Evolutionary conservation across 23 red algal species (phyloP).

Genomic region (Gracilaria gracilis): DNA sequence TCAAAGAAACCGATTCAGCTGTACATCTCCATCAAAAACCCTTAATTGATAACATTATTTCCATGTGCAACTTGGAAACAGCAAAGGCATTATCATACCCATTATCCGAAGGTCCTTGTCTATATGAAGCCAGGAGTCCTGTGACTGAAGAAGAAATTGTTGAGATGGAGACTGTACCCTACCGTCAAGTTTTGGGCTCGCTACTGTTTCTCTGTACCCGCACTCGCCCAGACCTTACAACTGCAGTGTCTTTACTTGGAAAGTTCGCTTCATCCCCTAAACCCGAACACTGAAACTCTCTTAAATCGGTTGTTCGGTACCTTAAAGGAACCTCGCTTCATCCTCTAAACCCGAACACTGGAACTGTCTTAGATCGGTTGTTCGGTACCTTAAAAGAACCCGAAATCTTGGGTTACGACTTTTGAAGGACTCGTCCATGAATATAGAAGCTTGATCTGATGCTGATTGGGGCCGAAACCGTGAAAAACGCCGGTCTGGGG

Average conservation of each 20-base stretch:
- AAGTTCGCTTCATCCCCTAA: slow-evolving; percentile 12
- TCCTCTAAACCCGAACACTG: no score
- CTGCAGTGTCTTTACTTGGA: not conserved
- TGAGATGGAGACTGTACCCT: no score
- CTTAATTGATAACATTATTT: slow-evolving; percentile 40
- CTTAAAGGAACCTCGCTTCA: no score
- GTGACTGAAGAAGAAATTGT: no score
- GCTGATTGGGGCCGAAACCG: slow-evolving; percentile 33
- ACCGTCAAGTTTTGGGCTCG: not conserved
- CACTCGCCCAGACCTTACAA: not conserved
- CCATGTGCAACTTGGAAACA: no score
- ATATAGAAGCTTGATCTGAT: not conserved
- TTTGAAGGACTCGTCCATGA: no score
- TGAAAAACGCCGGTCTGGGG: not conserved
- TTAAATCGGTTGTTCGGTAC: slow-evolving; percentile 9
- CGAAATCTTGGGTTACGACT: not conserved
- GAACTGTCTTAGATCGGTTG: no score
- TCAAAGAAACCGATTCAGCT: not conserved
- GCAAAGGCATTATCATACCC: no score
- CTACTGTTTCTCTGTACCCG: slow-evolving; percentile 22
- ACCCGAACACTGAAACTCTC: not conserved
- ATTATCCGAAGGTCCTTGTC: no score
- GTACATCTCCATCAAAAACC: not conserved
- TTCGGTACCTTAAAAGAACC: no score
- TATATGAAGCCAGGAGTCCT: no score